A percentile compares a stretch with the other conserved stretches of the same genome.
These are phyloP conservation scores for Beauveria brongniartii DNA, from an alignment of 2,329 filamentous ascomycete genomes.

Conservation along the genomic window DNA sequence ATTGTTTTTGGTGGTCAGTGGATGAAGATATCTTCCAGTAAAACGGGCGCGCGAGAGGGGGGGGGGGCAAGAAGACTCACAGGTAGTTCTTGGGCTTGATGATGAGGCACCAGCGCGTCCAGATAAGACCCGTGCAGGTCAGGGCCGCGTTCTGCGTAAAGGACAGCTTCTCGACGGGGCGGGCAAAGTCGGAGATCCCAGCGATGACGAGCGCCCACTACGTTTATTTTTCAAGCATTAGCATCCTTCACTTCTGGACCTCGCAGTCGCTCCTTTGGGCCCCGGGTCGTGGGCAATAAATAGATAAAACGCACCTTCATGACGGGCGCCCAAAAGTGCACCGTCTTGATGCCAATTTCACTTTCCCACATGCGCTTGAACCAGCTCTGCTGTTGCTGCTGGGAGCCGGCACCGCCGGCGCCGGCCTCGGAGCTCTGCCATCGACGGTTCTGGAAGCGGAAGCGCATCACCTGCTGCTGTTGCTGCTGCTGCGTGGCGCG, in stretches of 20 bases:
- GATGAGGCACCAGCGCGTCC: constrained; percentile 97
- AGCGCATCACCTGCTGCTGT: constrained; percentile 28
- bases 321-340: constrained; percentile 97
- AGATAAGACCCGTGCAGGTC: constrained; percentile 87
- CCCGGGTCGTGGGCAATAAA: too few species aligned
- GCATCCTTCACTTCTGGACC: not conserved
- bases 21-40: not conserved
- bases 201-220: constrained; percentile 86
- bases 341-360: constrained; percentile 78
- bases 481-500: constrained; percentile 32
- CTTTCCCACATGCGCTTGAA: constrained; percentile 79
- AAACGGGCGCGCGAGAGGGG: not conserved
- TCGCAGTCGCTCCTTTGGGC: not conserved
- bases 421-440: constrained; percentile 61
- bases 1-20: not conserved
- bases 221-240: constrained; percentile 24
- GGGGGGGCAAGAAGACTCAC: constrained; percentile 37
- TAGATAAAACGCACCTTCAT: constrained; percentile 51
- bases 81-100: constrained; percentile 91
- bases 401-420: constrained; percentile 21
- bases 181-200: constrained; percentile 83
- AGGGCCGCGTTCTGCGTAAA: constrained; percentile 87
- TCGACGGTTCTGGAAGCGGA: constrained; percentile 45
- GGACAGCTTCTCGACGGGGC: constrained; percentile 87
- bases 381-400: constrained; percentile 39